Evolutionary conservation across 2,329 filamentous ascomycete genomes (phyloP), one percentile per base, ranked within the genome.

Genomic region (Curvularia sp.): DNA sequence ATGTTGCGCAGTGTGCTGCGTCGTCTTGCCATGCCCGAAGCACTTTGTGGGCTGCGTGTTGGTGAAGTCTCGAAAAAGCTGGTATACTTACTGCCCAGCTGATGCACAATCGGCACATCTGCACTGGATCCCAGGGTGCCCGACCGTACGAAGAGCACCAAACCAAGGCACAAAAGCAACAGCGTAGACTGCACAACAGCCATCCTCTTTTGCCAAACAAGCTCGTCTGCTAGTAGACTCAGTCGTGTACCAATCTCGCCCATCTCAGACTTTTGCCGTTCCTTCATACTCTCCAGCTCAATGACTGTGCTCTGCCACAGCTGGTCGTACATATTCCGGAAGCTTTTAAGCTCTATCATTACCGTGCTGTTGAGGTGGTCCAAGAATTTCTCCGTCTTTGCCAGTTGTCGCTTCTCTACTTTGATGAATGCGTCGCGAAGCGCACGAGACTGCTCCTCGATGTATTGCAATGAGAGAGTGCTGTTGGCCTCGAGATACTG

Each of bases 241-340:
- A 99, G 85, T 23, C 95, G 86, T 8, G 87, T 81, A 69, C 89
- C 91, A 52, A 98, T 83, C 3, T 93, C 93, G 41, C 93, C 83
- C 59, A 96, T 89, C 73, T 98, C 93, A 54, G 87, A 85, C 71
- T 93, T 87, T 15, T 91, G 91, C 66, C 92, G 89, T 72, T 96
- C 90, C 41, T 92, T 88, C 75, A 97, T 94, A 41, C 88, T 89
- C 74, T 97, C 93, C 13, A 98, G 86, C 28, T 96, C 93, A 54
- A 97, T 89, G 21, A 97, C 89, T 10, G 96, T 97, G 19, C 91
- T 94, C 77, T 97, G 93, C 93, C 94, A 98, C 12, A 98, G 88
- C 72, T 97, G 92, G 73, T 98, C 94, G 76, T 98, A 98, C 74
- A 97, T 91, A 57, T 89, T 87, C 51, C 92, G 86, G 49, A 76